Evolutionary conservation across 352 stramenopile genomes (phyloP), one percentile per base, ranked within the genome.

Genomic region (Globisporangium polare): DNA sequence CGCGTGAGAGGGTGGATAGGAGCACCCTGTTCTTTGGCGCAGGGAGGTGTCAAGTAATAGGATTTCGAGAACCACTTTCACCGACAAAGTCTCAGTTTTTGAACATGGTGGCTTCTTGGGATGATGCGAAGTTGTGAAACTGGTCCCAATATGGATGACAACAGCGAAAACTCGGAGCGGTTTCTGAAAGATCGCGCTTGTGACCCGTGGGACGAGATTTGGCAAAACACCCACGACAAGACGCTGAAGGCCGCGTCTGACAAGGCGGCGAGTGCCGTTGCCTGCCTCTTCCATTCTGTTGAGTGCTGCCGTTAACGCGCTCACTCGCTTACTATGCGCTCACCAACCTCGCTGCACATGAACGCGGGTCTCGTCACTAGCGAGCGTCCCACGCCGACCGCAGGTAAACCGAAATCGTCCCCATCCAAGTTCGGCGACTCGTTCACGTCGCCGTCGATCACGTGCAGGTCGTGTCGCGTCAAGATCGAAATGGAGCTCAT

Each of bases 401-500:
- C 22, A 22, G 24, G n/a, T 22, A 63, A n/a, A n/a, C n/a, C 24
- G 20, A 26, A n/a, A 15, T 24, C 46, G 12, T 51, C 45, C 1
- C 37, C 52, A 12, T 62, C 45, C 43, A 45, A n/a, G 15, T 33
- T 41, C 15, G 26, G 24, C 12, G 17, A 26, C 2, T 41, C 22
- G 13, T 3, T 35, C 26, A 35, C 47, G 56, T 39, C 58, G 8
- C 74, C 72, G 0, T 77, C 63, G 15, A 74, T 90, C 29, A 78
- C 72, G 15, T 88, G 81, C 37, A 74, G 77, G 4, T 77, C 80
- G 22, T 89, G 81, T 41, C 78, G 77, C 20, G 62, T 72, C 0
- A 68, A 80, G 29, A 71, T 89, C 43, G 62, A 67, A 5, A 60
- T 89, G 35, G 81, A 90, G 53, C 69, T 80, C 15, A 89, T 86